Conservation (phyloP, 2,329 filamentous ascomycete species). For the Trichoderma breve region DNA sequence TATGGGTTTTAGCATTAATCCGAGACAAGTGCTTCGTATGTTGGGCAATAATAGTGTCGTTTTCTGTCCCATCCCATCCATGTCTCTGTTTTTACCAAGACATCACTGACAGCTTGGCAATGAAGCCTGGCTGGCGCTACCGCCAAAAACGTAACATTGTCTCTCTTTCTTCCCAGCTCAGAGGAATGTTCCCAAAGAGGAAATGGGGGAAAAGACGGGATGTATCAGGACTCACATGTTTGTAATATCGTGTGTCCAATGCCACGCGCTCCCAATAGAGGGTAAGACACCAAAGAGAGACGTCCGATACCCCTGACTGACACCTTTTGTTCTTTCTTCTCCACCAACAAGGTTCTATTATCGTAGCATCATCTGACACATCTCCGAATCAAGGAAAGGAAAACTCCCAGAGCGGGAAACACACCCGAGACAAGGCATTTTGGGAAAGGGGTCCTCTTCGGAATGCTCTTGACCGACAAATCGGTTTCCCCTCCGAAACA, state of each 20-base stretch:
- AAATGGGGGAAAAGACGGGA: background rate
- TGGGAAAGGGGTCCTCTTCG: background rate
- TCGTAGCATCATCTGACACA: background rate
- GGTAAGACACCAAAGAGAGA: slow-evolving; percentile 11
- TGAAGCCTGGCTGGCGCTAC: background rate
- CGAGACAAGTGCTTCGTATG: background rate
- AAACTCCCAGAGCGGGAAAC: background rate
- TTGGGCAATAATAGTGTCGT: background rate
- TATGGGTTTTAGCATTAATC: background rate
- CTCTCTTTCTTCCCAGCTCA: background rate
- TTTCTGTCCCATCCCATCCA: background rate
- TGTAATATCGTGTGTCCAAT: background rate
- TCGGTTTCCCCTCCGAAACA: background rate
- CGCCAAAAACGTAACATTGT: background rate
- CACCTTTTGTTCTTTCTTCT: background rate
- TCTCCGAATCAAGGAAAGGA: background rate
- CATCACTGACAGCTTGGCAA: background rate
- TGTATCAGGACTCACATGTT: background rate
- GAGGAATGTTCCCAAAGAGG: background rate
- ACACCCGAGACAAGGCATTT: slow-evolving; percentile 5
- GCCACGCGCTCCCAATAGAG: background rate
- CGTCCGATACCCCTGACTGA: slow-evolving; percentile 17
- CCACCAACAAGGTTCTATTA: background rate
- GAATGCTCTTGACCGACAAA: slow-evolving; percentile 13
- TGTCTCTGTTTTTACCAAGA: background rate